These are phyloP conservation scores for Leccinum subrobustum DNA, from an alignment of 1,284 basidiomycete genomes.

Conservation along the genomic window DNA sequence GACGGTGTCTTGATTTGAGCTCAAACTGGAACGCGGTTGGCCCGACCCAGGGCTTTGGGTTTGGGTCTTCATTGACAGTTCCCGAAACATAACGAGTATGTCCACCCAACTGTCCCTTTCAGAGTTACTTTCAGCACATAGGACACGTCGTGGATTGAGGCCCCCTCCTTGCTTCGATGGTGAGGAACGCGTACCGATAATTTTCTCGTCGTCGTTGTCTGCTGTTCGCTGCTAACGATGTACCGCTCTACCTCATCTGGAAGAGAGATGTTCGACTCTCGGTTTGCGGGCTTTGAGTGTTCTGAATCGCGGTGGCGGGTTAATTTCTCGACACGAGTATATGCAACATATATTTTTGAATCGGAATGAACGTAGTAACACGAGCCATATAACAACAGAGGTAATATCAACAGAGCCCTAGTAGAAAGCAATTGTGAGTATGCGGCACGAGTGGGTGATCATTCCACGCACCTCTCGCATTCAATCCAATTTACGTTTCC, in stretches of 20 bases:
- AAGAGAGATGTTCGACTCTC: slow-evolving; percentile 64
- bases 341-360: too few relatives aligned
- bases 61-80: slow-evolving; percentile 62
- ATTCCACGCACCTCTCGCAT: too few relatives aligned
- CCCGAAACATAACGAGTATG: slow-evolving; percentile 77
- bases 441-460: too few relatives aligned
- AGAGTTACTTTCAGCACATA: slow-evolving; percentile 93
- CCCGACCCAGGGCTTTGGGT: slow-evolving; percentile 24
- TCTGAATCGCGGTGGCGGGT: slow-evolving; percentile 10
- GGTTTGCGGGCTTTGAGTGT: slow-evolving; percentile 33
- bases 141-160: slow-evolving; percentile 83
- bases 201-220: slow-evolving; percentile 79
- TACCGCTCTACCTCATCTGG: slow-evolving; percentile 74
- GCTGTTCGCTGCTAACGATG: slow-evolving; percentile 50
- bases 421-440: too few relatives aligned
- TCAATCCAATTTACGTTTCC: too few relatives aligned
- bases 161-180: slow-evolving; percentile 82
- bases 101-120: slow-evolving; percentile 96
- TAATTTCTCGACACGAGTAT: too few relatives aligned
- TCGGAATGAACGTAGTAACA: too few relatives aligned
- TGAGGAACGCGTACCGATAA: slow-evolving; percentile 95
- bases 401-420: too few relatives aligned
- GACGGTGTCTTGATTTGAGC: slow-evolving; percentile 43
- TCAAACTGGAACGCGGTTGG: slow-evolving; percentile 59
- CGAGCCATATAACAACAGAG: too few relatives aligned